Base-by-base conservation (phyloP, 2,329 filamentous ascomycete species). In the Exophiala sp. region DNA sequence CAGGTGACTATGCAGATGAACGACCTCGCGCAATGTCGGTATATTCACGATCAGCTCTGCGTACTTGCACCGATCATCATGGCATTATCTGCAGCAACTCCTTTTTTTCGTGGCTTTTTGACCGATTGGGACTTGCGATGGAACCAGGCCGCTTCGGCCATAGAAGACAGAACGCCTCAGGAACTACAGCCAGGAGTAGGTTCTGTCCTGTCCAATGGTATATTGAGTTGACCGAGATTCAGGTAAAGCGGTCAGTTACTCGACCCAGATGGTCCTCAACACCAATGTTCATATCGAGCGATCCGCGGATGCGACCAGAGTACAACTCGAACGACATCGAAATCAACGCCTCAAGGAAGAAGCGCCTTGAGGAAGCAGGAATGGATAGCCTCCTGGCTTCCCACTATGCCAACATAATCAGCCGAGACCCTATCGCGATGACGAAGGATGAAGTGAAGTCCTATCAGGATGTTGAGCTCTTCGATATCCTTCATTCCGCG, bases 1-100 rank as follows among this genome's bases (percentile, higher is more conserved):
- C 92, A 97, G 67, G 96, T 97, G 61, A 97, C 92, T 0, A 96
- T 97, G 69, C 92, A 97, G 69, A 91, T 92, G 50, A 96, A 96
- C 76, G 96, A 96, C 68, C 94, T 97, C 66, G 89, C 84, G 50
- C 92, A 97, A 71, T 92, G 91, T 10, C 80, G 94, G 58, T 88
- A 83, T 63, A 85, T 97, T 76, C 97, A 97, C 69, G 92, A 97
- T 72, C 92, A 96, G 68, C 78, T 97, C 16, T 96, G 91, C 65
- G 92, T 94, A 1, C 75, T 97, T 8, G 94, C 90, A 0, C 92
- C 92, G 1, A 95, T 97, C 60, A 78, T 97, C 72, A 78, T 97
- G 50, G 92, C 92, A 34, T 74, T 97, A 66, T 96, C 92, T 2
- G 92, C 92, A 7, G 92, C 91, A 2, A 96, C 94, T 0, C 92